Base-by-base conservation (phyloP, 2,329 filamentous ascomycete species). In the Hymenotorrendiella dingleyae region DNA sequence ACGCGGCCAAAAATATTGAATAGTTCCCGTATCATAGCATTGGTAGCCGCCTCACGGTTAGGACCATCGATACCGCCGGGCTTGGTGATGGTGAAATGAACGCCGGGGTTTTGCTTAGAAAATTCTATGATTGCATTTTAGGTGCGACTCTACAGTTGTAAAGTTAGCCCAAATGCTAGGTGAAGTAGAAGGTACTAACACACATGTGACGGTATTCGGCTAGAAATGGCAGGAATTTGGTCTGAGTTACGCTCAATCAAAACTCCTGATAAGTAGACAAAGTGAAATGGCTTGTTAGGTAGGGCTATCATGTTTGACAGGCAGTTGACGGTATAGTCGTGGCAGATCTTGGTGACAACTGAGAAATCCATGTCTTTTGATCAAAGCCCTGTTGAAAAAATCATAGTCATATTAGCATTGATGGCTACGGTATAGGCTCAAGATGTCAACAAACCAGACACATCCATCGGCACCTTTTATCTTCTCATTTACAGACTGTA, bases 211-310 rank as follows among this genome's bases (percentile, higher is more conserved):
- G 48, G 42, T 75, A 76, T 29, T 72, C 58, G 0, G 54, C 52
- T 22, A 65, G 49, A 11, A 64, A 52, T 42, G 45, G 50, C 0
- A 63, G 67, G 36, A 57, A 68, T 54, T 72, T 67, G 10, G 53
- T 62, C 14, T 61, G 67, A 36, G n/a, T 76, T 72, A 1, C 70
- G 64, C 48, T 67, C 64, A 2, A 64, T 62, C 2, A 52, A 56
- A 2, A 59, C 52, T 3, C 72, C 74, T 46, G 72, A 76, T 46
- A 70, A 63, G 49, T 73, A 73, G 2, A 73, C 35, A 45, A 73
- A 74, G 3, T 65, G 65, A 20, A 73, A 58, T 0, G 69, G 66
- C 36, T 54, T 59, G 36, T 14, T 43, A 36, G 0, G 53, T 14
- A 8, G n/a, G 10, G 61, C 50, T 6, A 56, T 52, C 3, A 70